Base-by-base conservation (phyloP, 106 monocot genomes). In the Chionographis japonica region DNA sequence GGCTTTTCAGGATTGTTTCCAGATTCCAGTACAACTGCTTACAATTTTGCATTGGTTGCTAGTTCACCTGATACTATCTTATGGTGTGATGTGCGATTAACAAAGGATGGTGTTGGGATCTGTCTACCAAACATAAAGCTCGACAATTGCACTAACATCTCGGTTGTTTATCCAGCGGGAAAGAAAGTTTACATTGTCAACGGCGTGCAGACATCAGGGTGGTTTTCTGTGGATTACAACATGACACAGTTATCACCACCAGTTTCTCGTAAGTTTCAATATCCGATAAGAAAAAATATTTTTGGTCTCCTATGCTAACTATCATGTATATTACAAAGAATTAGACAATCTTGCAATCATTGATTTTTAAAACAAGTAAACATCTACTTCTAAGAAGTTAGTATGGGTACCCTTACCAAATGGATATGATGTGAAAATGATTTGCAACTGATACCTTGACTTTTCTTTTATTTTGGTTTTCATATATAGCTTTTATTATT, bases 1-100 rank as follows among this genome's bases (percentile, higher is more conserved):
- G 86, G 86, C 11, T 86, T 86, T 63, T 86, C 86, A 19, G 86
- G 86, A 4, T 36, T 83, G 46, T 86, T 86, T 66, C 86, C 86
- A 10, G 86, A 86, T 70, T 86, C 82, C 2, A 79, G 86, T 66
- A 0, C 4, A 10, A 0, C 0, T 5, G 73, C 82, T 14, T 86
- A 86, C 37, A 10, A 0, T 10, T 35, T 76, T 12, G 69, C 76
- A 4, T 12, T 50, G 2, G 0, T 0, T 38, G 27, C 50, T 37
- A 67, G 82, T 54, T 58, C 64, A 4, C 6, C 46, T 0, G 42
- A 52, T 17, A 56, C 72, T 12, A 54, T 74, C 35, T 77, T 65
- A 41, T 83, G 81, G 80, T 87, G 87, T 37, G 77, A 87, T 63
- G 79, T 87, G 38, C 79, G 52, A 54, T 73, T 87, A 39, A 87